Percentiles rank a stretch among this genome's conserved stretches.
phyloP scores from a whole-genome alignment of 192 early-diverging fungal genomes.

The Dimargaris verticillata region DNA sequence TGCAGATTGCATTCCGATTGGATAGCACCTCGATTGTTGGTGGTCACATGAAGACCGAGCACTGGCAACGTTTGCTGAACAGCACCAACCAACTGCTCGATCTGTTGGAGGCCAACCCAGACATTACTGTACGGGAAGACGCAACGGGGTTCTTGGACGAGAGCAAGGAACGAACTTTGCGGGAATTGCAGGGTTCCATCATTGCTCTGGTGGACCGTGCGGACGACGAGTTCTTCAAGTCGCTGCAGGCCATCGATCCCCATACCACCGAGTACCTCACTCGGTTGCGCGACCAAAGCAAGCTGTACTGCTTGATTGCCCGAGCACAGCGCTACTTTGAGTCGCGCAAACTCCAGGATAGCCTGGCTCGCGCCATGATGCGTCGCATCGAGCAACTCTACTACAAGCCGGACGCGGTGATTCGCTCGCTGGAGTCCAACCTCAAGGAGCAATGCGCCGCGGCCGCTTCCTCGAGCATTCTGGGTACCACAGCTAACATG shows the following conservation, averaged over 20 bases:
- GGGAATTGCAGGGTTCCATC: slow-evolving; percentile 47
- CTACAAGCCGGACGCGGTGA: slow-evolving; percentile 90
- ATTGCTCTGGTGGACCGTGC: slow-evolving; percentile 79
- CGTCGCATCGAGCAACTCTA: slow-evolving; percentile 90
- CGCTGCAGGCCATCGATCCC: slow-evolving; percentile 90
- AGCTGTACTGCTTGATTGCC: slow-evolving; percentile 73
- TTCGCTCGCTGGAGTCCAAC: slow-evolving; percentile 46
- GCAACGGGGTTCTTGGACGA: slow-evolving; percentile 47
- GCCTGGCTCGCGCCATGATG: slow-evolving; percentile 57
- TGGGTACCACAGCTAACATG: slow-evolving; percentile 20
- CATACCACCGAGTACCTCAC: slow-evolving; percentile 93
- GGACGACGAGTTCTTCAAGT: slow-evolving; percentile 93
- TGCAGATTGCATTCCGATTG: slow-evolving; percentile 76
- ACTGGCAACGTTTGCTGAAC: slow-evolving; percentile 61
- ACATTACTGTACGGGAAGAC: slow-evolving; percentile 52
- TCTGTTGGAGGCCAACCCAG: slow-evolving; percentile 56
- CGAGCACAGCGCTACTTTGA: slow-evolving; percentile 81
- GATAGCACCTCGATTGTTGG: slow-evolving; percentile 50
- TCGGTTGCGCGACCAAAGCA: slow-evolving; percentile 78
- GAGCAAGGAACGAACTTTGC: slow-evolving; percentile 38
- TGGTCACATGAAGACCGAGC: slow-evolving; percentile 54
- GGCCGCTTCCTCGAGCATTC: slow-evolving; percentile 20
- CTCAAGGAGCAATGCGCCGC: slow-evolving; percentile 28
- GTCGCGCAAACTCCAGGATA: slow-evolving; percentile 35
- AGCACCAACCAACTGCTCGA: slow-evolving; percentile 64